phyloP scores from a whole-genome alignment of 2,329 filamentous ascomycete species.

The Fusarium sp. region DNA sequence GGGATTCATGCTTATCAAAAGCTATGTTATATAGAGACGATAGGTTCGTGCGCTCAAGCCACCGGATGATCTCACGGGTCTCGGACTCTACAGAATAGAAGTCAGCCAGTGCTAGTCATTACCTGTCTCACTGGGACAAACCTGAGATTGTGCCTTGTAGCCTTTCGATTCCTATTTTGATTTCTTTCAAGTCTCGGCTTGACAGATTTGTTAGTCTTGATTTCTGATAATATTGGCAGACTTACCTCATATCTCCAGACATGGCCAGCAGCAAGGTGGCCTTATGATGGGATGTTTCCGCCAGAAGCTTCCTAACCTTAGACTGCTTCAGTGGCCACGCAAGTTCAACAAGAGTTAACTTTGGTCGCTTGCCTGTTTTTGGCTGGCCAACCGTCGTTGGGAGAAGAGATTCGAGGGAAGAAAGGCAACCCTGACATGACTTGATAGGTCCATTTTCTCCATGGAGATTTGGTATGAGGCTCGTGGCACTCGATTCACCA shows the following conservation, averaged over 20 bases:
- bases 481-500: accelerated
- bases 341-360: background rate
- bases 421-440: background rate
- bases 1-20: accelerated
- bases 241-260: background rate
- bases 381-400: background rate
- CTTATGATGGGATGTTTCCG: background rate
- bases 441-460: background rate
- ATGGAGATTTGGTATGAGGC: background rate
- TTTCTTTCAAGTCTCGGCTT: background rate
- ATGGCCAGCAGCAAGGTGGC: background rate
- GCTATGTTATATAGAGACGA: background rate
- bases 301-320: background rate
- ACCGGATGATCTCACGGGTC: background rate
- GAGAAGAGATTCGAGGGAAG: background rate
- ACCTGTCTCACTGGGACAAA: background rate
- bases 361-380: background rate
- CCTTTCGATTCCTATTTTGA: background rate
- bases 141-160: background rate
- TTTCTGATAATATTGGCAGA: background rate
- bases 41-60: background rate
- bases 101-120: accelerated
- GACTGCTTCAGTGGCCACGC: background rate
- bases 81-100: accelerated
- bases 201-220: accelerated